These are phyloP conservation scores for Pseudogymnoascus sp. DNA, from an alignment of 2,329 filamentous ascomycete genomes.

Conservation along the genomic window DNA sequence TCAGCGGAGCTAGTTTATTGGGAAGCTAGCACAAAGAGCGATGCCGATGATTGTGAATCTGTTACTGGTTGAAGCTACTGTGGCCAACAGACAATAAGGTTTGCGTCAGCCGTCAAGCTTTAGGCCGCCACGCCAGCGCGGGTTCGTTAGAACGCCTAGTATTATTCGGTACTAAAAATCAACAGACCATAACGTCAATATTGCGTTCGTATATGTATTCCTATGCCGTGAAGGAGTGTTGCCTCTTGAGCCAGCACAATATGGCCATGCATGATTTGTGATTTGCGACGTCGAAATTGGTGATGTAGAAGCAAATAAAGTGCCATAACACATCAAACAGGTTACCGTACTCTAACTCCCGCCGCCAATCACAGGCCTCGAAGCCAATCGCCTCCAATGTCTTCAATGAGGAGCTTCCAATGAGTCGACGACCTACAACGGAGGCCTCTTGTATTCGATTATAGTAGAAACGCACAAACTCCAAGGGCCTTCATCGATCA, in stretches of 20 bases:
- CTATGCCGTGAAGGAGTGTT: neutral
- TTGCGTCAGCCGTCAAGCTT: conserved; percentile 4
- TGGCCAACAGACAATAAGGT: conserved; percentile 4
- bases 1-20: conserved; percentile 7
- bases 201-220: neutral
- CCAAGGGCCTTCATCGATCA: neutral
- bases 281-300: neutral
- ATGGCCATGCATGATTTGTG: neutral
- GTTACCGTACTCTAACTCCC: neutral
- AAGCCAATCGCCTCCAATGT: conserved; percentile 8
- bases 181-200: conserved; percentile 6
- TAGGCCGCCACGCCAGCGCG: neutral
- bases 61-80: neutral
- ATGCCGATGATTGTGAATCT: conserved; percentile 11
- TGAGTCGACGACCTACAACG: conserved; percentile 8
- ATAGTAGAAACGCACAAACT: neutral
- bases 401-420: conserved; percentile 7
- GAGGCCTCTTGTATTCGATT: neutral
- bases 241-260: neutral
- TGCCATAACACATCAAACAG: neutral
- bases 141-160: neutral
- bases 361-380: conserved; percentile 1
- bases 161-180: neutral
- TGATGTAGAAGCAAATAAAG: neutral
- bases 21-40: conserved; percentile 6